A percentile compares a stretch with the other conserved stretches of the same genome.
Conservation (phyloP, 768 basidiomycete genomes). For the Mycena galopus region DNA sequence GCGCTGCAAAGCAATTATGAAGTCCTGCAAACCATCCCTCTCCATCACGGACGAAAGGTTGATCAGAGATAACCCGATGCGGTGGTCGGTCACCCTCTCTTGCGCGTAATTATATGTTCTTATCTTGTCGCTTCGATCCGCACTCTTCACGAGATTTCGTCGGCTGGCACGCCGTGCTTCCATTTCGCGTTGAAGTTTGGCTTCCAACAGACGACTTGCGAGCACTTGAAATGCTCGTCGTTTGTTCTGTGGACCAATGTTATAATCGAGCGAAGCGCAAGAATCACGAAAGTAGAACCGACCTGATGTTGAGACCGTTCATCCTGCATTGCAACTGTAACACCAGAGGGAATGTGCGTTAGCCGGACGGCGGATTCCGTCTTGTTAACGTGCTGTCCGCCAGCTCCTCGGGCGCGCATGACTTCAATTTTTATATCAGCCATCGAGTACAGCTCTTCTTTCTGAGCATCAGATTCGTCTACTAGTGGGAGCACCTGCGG, state of each 20-base stretch:
- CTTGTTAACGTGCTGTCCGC: slow-evolving; percentile 98
- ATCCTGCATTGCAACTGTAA: slow-evolving; percentile 98
- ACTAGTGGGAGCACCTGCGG: slow-evolving; percentile 83
- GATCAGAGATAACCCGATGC: slow-evolving; percentile 82
- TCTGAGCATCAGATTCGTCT: slow-evolving; percentile 70
- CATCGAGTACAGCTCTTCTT: slow-evolving; percentile 80
- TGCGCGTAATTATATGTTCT: slow-evolving; percentile 96
- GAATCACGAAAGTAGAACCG: slow-evolving; percentile 26
- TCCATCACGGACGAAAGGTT: slow-evolving; percentile 77
- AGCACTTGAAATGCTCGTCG: slow-evolving; percentile 95
- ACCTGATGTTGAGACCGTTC: slow-evolving; percentile 97
- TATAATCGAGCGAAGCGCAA: too few species aligned
- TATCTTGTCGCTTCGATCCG: slow-evolving; percentile 94
- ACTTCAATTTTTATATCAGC: slow-evolving; percentile 93
- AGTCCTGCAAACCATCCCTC: slow-evolving; percentile 70
- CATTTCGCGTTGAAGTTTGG: slow-evolving; percentile 78
- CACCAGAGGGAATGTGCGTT: slow-evolving; percentile 92
- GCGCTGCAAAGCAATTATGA: slow-evolving; percentile 69
- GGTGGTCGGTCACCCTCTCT: slow-evolving; percentile 95
- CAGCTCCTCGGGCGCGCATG: slow-evolving; percentile 97
- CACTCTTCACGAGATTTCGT: slow-evolving; percentile 80
- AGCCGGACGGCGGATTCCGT: slow-evolving; percentile 97
- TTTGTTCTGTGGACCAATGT: slow-evolving; percentile 71
- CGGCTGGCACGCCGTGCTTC: slow-evolving; percentile 78
- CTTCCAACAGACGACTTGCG: slow-evolving; percentile 86